Base-by-base conservation (phyloP, 345 rosid species). In the Gossypium thurberi region DNA sequence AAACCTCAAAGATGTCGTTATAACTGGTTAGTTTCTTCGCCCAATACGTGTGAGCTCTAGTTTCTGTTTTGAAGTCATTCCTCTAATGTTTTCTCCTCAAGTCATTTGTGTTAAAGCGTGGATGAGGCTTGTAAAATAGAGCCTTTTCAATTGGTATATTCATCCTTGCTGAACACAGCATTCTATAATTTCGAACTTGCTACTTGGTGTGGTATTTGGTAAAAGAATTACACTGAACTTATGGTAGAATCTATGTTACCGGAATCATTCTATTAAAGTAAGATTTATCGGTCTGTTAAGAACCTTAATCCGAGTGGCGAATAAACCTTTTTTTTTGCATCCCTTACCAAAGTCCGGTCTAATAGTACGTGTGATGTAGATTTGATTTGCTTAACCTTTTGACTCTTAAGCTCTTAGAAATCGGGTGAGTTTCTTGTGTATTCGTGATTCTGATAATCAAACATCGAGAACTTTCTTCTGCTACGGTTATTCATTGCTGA, bases 1-100 rank as follows among this genome's bases (percentile, higher is more conserved):
- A 71, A 85, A 89, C 77, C 93, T 89, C 78, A 87, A 71, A 84
- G 89, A 87, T 78, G 72, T 89, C 20, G 93, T 89, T 28, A 85
- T 89, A 74, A 89, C 93, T 8, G 90, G 93, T 87, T 37, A 53
- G 83, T 75, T 59, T 40, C 69, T 70, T 65, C 23, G 10, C 33
- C 7, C 51, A 0, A 1, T 55, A 3, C 3, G 0, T 56, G 7
- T 40, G 7, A 64, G 57, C 33, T 14, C 25, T 6, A 74, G 18
- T 74, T 63, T 50, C 14, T n/a, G 63, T 37, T 65, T 51, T 40
- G 40, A 8, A 17, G 43, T 57, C 18, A 8, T 51, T 63, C 50
- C 43, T 5, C 5, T 33, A 17, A 33, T 55, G 42, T 52, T 74
- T 44, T 66, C 23, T 11, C 11, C 18, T 68, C 33, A 5, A 8